Evolutionary conservation across 2,329 filamentous ascomycete species (phyloP), one percentile per base, ranked within the genome.

Genomic region (Xylaria multiplex): DNA sequence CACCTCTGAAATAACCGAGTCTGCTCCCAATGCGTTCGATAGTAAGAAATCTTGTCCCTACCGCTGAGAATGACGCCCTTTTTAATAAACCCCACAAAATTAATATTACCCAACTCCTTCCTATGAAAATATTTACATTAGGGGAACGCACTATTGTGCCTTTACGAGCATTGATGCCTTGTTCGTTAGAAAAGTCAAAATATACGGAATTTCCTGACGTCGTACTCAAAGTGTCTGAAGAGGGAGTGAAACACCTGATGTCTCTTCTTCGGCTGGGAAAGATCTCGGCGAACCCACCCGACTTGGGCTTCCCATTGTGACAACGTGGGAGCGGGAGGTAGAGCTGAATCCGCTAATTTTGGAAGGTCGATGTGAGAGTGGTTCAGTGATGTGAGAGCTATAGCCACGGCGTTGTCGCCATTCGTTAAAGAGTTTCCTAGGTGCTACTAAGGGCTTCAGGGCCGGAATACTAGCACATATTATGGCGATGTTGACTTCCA

Each of bases 401-500:
- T 72, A 69, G 1, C 49, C 53, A 42, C 69, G 69, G 45, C 59
- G 62, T 24, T 59, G 52, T 2, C 48, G 58, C 19, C 69, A 46
- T 35, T 63, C 50, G 13, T 71, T 72, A 62, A 46, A 71, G 3
- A 79, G 73, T 1, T 66, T 71, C 0, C 72, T 74, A 3, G 78
- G 79, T 14, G 78, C 78, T 65, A 83, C 81, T 3, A 84, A 71
- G 0, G 84, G 84, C 62, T 85, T 85, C 6, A 86, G 76, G 0
- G 84, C 82, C 0, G 84, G 82, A 0, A 84, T 77, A 7, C 79
- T 83, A 22, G 83, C 82, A 68, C 83, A 86, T 35, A 81, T 73
- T 43, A 86, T 81, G n/a, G 80, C 83, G 6, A 81, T 75, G 62
- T 83, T 84, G 65, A 85, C 76, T 67, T 86, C 84, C 56, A 86